These are phyloP conservation scores for Zizania palustris DNA, from an alignment of 202 grass and related monocot species.

Conservation along the genomic window DNA sequence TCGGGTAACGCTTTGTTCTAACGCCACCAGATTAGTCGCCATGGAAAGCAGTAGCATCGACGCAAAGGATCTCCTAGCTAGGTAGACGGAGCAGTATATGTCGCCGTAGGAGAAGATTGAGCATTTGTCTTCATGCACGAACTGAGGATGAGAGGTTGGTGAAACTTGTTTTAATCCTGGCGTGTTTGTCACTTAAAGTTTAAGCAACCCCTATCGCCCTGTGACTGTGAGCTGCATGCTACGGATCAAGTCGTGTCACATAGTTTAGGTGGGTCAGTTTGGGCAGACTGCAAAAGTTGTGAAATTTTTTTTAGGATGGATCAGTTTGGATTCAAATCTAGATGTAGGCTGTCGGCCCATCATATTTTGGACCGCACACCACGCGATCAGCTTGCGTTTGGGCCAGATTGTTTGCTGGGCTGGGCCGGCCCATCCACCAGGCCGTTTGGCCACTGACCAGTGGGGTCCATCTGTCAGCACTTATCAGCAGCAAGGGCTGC, in stretches of 20 bases:
- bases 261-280: not conserved
- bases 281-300: not conserved
- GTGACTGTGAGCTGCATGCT: not conserved
- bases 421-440: too few species aligned
- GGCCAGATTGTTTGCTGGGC: too few species aligned
- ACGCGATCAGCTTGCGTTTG: too few species aligned
- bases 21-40: slow-evolving; percentile 8
- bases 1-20: slow-evolving; percentile 5
- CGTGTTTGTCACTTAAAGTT: slow-evolving; percentile 34
- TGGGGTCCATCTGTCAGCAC: too few species aligned
- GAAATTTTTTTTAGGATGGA: not conserved
- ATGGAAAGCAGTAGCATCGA: slow-evolving; percentile 10
- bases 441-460: too few species aligned
- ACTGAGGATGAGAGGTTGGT: slow-evolving; percentile 19
- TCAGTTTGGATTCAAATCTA: not conserved
- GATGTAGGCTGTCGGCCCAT: too few species aligned
- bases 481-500: too few species aligned
- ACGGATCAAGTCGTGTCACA: not conserved
- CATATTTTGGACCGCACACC: too few species aligned
- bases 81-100: slow-evolving; percentile 5
- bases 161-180: not conserved
- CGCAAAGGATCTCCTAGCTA: slow-evolving; percentile 32
- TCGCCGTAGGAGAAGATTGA: not conserved
- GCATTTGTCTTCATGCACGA: not conserved
- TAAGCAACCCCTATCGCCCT: slow-evolving; percentile 5